A percentile compares a stretch with the other conserved stretches of the same genome.
These are phyloP conservation scores for Phytophthora ramorum DNA, from an alignment of 352 stramenopile genomes.

Conservation along the genomic window DNA sequence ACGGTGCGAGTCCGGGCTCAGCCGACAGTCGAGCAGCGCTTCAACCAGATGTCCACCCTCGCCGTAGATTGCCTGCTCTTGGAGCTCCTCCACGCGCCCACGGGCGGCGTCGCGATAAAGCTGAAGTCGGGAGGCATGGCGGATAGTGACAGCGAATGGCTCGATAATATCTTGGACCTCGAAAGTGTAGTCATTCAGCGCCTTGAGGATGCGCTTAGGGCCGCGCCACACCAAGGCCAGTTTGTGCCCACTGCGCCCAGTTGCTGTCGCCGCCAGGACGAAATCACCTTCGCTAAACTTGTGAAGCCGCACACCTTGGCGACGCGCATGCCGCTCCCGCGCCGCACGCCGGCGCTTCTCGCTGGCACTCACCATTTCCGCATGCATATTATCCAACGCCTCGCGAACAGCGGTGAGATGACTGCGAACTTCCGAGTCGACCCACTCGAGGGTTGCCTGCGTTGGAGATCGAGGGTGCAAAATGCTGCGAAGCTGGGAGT, in stretches of 20 bases:
- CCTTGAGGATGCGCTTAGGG: not conserved
- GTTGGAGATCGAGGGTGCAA: no score
- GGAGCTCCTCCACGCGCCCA: not conserved
- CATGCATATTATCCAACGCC: not conserved
- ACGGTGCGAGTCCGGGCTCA: not conserved
- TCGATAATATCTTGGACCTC: constrained; percentile 29
- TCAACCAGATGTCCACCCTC: constrained; percentile 13
- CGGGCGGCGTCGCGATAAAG: constrained; percentile 12
- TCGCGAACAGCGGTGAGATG: no score
- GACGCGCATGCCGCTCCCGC: not conserved
- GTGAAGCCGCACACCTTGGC: constrained; percentile 10
- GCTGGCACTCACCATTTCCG: not conserved
- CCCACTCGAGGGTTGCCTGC: no score
- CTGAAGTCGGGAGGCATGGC: constrained; percentile 19
- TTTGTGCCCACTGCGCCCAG: constrained; percentile 14
- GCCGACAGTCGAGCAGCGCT: not conserved
- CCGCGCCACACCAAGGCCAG: constrained; percentile 19
- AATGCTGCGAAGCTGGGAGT: not conserved
- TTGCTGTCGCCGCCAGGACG: constrained; percentile 10
- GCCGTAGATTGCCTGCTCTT: constrained; percentile 13
- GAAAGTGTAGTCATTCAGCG: constrained; percentile 27
- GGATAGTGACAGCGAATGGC: not conserved
- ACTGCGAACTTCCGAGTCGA: no score
- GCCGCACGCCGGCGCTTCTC: not conserved
- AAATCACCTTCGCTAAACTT: constrained; percentile 26